Conservation (phyloP, 192 early-diverging fungal genomes). For the Blastocladiella britannica region DNA sequence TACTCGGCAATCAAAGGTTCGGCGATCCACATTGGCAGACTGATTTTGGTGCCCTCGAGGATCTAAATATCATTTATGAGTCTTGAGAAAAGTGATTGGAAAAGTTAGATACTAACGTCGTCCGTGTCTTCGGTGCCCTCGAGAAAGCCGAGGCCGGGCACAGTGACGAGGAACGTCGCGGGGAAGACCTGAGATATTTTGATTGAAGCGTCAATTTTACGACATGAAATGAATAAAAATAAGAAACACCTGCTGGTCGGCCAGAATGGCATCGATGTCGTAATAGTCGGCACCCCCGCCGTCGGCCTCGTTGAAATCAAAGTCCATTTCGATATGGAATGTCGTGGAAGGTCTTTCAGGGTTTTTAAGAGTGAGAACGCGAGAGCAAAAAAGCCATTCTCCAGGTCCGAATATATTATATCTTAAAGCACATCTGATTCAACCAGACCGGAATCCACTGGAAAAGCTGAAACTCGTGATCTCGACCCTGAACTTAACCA, state of each 20-base stretch:
- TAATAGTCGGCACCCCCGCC: no score
- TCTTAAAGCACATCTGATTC: no score
- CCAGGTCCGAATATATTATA: no score
- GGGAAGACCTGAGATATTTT: conserved; percentile 14
- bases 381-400: no score
- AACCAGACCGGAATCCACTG: background rate
- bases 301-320: no score
- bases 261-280: conserved; percentile 31
- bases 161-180: conserved; percentile 6
- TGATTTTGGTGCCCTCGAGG: conserved; percentile 8
- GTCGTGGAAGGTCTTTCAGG: no score
- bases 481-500: no score
- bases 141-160: conserved; percentile 8
- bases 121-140: conserved; percentile 12
- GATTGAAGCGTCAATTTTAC: background rate
- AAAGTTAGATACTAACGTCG: background rate
- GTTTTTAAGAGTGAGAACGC: no score
- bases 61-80: conserved; percentile 2
- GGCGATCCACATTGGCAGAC: conserved; percentile 23
- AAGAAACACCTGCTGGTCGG: conserved; percentile 23
- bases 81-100: background rate
- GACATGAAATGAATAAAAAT: background rate
- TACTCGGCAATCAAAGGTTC: conserved; percentile 8
- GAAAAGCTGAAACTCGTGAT: no score
- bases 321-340: no score